A percentile compares a stretch with the other conserved stretches of the same genome.
Evolutionary conservation across 768 basidiomycete species (phyloP).

Genomic region (Chalciporus piperatus): DNA sequence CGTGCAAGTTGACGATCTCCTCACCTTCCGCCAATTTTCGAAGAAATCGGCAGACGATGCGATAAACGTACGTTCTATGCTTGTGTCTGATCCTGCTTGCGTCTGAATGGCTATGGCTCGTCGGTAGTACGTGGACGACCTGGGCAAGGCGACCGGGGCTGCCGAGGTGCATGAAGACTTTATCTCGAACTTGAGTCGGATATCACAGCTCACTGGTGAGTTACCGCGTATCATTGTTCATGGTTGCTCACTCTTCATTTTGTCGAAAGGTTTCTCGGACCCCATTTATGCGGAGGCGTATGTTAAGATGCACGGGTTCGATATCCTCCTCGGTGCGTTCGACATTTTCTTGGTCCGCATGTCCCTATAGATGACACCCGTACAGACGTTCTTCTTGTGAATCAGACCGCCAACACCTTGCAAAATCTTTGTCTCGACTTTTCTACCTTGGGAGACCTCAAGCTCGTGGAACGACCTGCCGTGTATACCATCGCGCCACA

Average conservation of each 20-base stretch:
- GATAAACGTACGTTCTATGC: constrained; percentile 52
- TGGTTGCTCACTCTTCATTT: background rate
- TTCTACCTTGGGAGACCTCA: constrained; percentile 94
- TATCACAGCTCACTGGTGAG: constrained; percentile 88
- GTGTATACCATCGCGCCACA: constrained; percentile 94
- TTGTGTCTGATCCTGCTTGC: background rate
- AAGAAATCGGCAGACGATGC: constrained; percentile 86
- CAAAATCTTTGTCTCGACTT: constrained; percentile 98
- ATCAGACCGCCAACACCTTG: constrained; percentile 90
- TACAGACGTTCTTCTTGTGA: constrained; percentile 91
- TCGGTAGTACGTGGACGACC: constrained; percentile 79
- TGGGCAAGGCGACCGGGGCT: constrained; percentile 85
- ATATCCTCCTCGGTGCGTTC: constrained; percentile 79
- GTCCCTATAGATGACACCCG: background rate
- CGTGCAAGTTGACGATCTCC: constrained; percentile 92
- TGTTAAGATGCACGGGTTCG: constrained; percentile 97
- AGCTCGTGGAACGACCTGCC: constrained; percentile 93
- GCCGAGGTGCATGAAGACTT: constrained; percentile 87
- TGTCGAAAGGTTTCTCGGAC: constrained; percentile 81
- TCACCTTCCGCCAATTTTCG: constrained; percentile 91
- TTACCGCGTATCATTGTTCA: background rate
- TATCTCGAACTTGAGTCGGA: constrained; percentile 88
- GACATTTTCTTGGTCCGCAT: background rate
- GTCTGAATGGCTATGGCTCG: background rate
- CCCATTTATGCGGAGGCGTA: constrained; percentile 98